Evolutionary conservation across 2,329 filamentous ascomycete species (phyloP).

Genomic region (Septoria linicola): DNA sequence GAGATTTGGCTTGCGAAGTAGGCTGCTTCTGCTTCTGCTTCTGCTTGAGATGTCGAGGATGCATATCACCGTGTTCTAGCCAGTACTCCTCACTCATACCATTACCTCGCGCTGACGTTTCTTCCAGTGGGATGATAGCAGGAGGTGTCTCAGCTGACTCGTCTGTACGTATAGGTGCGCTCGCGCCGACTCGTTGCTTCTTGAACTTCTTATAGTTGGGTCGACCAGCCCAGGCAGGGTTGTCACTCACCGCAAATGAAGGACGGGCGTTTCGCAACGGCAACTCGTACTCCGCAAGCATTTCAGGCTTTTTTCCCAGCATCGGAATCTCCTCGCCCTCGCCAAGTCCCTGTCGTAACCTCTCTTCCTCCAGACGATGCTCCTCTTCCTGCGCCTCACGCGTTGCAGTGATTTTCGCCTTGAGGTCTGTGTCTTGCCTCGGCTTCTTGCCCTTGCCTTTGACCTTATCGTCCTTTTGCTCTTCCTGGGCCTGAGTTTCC

Average conservation of each 20-base stretch:
- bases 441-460: slow-evolving; percentile 44
- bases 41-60: slow-evolving; percentile 18
- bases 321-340: slow-evolving; percentile 63
- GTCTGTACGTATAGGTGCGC: too few species aligned
- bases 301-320: slow-evolving; percentile 50
- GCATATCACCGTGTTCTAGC: slow-evolving; percentile 53
- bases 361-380: slow-evolving; percentile 64
- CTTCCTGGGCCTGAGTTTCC: background rate
- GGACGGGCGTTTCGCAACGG: slow-evolving; percentile 36
- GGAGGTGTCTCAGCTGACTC: slow-evolving; percentile 30
- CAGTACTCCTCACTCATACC: slow-evolving; percentile 77
- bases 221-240: slow-evolving; percentile 75
- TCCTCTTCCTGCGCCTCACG: slow-evolving; percentile 54
- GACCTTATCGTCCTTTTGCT: slow-evolving; percentile 40
- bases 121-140: slow-evolving; percentile 69
- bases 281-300: slow-evolving; percentile 67
- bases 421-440: slow-evolving; percentile 7
- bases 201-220: slow-evolving; percentile 94
- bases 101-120: slow-evolving; percentile 68
- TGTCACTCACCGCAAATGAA: slow-evolving; percentile 8
- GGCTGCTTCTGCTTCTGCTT: slow-evolving; percentile 15
- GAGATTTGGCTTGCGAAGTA: slow-evolving; percentile 19
- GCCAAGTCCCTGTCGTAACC: slow-evolving; percentile 62
- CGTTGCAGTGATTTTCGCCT: slow-evolving; percentile 41
- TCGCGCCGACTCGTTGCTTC: slow-evolving; percentile 37